Evolutionary conservation across 2,329 filamentous ascomycete genomes (phyloP).

Genomic region (Verticillium nubilum): DNA sequence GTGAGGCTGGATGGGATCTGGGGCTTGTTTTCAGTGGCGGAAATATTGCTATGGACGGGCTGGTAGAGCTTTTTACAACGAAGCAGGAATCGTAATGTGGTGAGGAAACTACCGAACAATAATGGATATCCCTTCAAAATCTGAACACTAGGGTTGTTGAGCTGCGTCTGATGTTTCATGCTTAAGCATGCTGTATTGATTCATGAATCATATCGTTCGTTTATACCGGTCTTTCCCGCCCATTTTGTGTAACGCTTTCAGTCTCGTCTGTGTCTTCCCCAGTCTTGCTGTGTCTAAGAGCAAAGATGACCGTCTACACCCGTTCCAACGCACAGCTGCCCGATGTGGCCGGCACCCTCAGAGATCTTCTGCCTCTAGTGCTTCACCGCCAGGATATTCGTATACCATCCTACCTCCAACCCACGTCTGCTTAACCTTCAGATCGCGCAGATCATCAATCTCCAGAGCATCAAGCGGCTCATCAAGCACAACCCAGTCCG

Average conservation of each 20-base stretch:
- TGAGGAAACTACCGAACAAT: too few species aligned
- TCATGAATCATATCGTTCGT: background rate
- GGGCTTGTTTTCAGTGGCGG: constrained; percentile 57
- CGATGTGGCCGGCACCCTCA: background rate
- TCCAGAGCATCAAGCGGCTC: constrained; percentile 43
- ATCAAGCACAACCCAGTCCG: constrained; percentile 68
- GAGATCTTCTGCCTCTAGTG: background rate
- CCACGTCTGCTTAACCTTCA: constrained; percentile 63
- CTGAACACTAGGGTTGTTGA: too few species aligned
- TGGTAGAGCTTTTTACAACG: constrained; percentile 44
- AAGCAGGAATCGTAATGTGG: background rate
- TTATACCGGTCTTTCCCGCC: background rate
- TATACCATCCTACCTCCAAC: constrained; percentile 53
- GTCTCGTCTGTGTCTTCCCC: too few species aligned
- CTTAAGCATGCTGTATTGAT: background rate
- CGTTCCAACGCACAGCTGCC: background rate
- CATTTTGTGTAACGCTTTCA: background rate
- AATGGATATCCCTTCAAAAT: too few species aligned
- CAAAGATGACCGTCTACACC: too few species aligned
- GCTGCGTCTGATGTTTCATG: background rate
- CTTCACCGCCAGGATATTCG: constrained; percentile 5
- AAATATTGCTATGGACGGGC: constrained; percentile 49
- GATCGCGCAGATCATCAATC: constrained; percentile 44
- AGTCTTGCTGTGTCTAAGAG: too few species aligned
- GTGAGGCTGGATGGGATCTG: constrained; percentile 67